Conservation (phyloP, 768 basidiomycete genomes). For the Podaxis mareebaensis region DNA sequence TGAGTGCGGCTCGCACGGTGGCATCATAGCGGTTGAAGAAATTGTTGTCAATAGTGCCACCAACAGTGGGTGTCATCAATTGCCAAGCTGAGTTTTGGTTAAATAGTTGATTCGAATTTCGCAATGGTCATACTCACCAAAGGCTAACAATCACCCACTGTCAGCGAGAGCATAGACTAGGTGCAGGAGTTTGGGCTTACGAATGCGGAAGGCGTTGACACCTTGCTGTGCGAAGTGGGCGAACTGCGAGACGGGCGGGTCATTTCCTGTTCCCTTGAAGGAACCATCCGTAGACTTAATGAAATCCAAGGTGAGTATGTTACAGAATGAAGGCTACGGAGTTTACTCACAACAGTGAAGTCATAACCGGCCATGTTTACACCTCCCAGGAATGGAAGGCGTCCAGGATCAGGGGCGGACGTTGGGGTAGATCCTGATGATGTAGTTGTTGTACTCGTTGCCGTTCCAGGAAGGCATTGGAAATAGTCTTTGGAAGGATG, state of each 20-base stretch:
- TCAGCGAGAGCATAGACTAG: background rate
- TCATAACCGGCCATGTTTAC: slow-evolving; percentile 53
- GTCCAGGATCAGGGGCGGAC: slow-evolving; percentile 17
- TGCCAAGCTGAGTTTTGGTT: slow-evolving; percentile 44
- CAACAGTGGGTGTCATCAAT: slow-evolving; percentile 48
- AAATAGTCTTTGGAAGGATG: slow-evolving; percentile 29
- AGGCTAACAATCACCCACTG: background rate
- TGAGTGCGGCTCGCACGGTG: slow-evolving; percentile 48
- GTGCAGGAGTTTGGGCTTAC: slow-evolving; percentile 18
- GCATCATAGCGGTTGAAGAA: slow-evolving; percentile 48
- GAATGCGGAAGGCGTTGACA: slow-evolving; percentile 47
- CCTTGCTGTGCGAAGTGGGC: slow-evolving; percentile 49
- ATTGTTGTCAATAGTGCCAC: slow-evolving; percentile 43
- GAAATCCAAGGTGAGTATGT: background rate
- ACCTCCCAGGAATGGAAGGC: slow-evolving; percentile 42
- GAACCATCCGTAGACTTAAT: slow-evolving; percentile 44
- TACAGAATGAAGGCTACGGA: background rate
- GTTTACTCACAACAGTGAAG: slow-evolving; percentile 39
- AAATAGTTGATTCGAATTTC: background rate
- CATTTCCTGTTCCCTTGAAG: slow-evolving; percentile 37
- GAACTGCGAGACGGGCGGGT: slow-evolving; percentile 46
- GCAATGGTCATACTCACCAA: background rate
- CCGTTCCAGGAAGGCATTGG: slow-evolving; percentile 35
- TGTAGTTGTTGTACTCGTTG: slow-evolving; percentile 21
- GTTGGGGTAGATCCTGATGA: slow-evolving; percentile 24